Percentiles rank a stretch among this genome's conserved stretches.
Conservation (phyloP, 1,284 basidiomycete genomes). For the Kwoniella shivajii region DNA sequence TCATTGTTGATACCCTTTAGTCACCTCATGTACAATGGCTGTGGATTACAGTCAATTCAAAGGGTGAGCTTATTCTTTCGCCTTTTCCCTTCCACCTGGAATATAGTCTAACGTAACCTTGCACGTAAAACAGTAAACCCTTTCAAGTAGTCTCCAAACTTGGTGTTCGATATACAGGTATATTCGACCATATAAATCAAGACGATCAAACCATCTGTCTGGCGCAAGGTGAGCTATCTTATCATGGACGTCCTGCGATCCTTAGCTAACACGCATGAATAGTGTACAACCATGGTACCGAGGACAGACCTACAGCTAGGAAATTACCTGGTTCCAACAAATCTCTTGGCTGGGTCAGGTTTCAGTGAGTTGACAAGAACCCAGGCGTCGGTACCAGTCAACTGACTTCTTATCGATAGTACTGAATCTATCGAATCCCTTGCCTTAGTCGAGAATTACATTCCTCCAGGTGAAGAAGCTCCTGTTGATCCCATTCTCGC, state of each 20-base stretch:
- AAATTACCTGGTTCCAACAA: slow-evolving; percentile 37
- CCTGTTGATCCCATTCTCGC: slow-evolving; percentile 47
- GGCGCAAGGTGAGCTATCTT: slow-evolving; percentile 37
- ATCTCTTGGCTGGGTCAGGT: slow-evolving; percentile 63
- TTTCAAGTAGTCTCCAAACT: slow-evolving; percentile 53
- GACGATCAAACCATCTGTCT: slow-evolving; percentile 50
- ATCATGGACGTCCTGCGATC: neutral
- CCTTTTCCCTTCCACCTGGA: neutral
- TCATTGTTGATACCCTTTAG: neutral
- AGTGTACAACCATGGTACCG: slow-evolving; percentile 52
- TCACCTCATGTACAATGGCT: slow-evolving; percentile 20
- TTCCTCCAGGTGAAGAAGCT: slow-evolving; percentile 35
- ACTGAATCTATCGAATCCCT: slow-evolving; percentile 52
- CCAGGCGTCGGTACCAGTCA: neutral
- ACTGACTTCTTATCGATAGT: slow-evolving; percentile 18
- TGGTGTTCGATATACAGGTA: slow-evolving; percentile 49
- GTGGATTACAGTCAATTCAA: slow-evolving; percentile 50
- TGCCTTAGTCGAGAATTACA: slow-evolving; percentile 47
- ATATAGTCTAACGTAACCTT: no score
- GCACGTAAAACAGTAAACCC: no score
- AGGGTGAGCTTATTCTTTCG: slow-evolving; percentile 29
- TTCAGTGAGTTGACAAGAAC: slow-evolving; percentile 64
- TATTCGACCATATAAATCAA: slow-evolving; percentile 51
- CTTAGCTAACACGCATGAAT: slow-evolving; percentile 2
- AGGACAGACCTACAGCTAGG: slow-evolving; percentile 41